Evolutionary conservation across 495 filamentous ascomycete species (phyloP).

Genomic region (Baudoinia panamericana): DNA sequence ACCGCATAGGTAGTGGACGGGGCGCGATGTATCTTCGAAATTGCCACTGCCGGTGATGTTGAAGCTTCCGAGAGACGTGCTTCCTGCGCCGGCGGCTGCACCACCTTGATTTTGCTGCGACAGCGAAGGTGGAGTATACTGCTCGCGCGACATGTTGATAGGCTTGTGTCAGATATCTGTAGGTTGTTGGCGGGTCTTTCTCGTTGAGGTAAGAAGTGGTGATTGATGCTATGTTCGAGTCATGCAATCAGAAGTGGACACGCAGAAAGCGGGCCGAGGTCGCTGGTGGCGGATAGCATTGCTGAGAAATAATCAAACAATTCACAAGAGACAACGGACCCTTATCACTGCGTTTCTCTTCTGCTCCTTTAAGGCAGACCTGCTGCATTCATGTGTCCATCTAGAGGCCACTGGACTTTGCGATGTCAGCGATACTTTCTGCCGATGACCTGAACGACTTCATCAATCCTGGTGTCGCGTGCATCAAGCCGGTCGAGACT

Average conservation of each 20-base stretch:
- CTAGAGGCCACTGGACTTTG: slow-evolving; percentile 8
- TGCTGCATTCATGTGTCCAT: slow-evolving; percentile 18
- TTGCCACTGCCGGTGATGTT: slow-evolving; percentile 18
- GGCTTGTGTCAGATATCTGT: not conserved
- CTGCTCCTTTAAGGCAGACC: too few species aligned
- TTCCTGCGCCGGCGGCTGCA: not conserved
- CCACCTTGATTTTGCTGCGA: slow-evolving; percentile 2
- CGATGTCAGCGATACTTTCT: slow-evolving; percentile 91
- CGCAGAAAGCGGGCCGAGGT: too few species aligned
- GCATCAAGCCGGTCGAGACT: slow-evolving; percentile 93
- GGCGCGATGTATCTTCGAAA: slow-evolving; percentile 21
- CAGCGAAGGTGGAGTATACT: slow-evolving; percentile 14
- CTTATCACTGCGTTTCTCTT: too few species aligned
- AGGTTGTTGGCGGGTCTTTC: not conserved
- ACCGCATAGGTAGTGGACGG: slow-evolving; percentile 81
- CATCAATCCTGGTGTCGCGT: slow-evolving; percentile 91
- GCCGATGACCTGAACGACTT: slow-evolving; percentile 97
- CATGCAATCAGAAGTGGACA: too few species aligned
- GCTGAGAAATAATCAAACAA: slow-evolving; percentile 2
- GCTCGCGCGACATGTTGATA: slow-evolving; percentile 17
- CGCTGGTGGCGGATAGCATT: slow-evolving; percentile 4
- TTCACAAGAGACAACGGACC: too few species aligned
- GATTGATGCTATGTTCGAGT: too few species aligned
- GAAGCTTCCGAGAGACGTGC: slow-evolving; percentile 7
- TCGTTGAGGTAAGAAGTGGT: too few species aligned